phyloP scores from a whole-genome alignment of 305 asterid genomes.

The Ajuga reptans region DNA sequence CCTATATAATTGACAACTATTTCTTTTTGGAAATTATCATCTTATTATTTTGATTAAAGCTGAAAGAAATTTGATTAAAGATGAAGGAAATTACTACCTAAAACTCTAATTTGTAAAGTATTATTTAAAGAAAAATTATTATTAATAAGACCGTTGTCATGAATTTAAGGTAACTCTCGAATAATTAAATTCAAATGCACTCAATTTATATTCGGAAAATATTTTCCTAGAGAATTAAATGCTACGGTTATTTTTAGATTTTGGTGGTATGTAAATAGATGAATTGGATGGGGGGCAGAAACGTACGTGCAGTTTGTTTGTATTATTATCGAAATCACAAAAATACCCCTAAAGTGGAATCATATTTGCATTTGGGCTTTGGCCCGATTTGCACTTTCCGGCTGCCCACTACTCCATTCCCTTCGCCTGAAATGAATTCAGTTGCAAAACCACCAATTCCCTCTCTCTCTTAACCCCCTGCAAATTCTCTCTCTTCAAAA shows the following conservation, averaged over 20 bases:
- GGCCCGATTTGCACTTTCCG: conserved; percentile 17
- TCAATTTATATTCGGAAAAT: too few relatives aligned
- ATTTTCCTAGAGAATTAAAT: too few relatives aligned
- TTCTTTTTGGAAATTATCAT: too few relatives aligned
- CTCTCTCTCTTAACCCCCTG: conserved; percentile 16
- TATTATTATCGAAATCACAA: background rate
- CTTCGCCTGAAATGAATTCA: conserved; percentile 22
- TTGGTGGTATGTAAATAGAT: background rate
- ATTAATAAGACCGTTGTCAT: too few relatives aligned
- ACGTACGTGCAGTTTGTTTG: background rate
- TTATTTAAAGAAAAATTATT: too few relatives aligned
- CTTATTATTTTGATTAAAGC: too few relatives aligned
- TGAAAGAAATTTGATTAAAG: too few relatives aligned
- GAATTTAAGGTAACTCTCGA: too few relatives aligned
- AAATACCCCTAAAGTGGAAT: background rate
- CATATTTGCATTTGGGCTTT: conserved; percentile 28
- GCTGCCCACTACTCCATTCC: background rate
- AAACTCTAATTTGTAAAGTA: too few relatives aligned
- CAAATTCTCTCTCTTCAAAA: background rate
- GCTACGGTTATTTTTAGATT: background rate
- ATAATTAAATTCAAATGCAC: too few relatives aligned
- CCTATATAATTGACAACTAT: too few relatives aligned
- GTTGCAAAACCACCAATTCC: conserved; percentile 31
- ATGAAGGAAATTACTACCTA: too few relatives aligned
- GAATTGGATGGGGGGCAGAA: background rate